phyloP scores from a whole-genome alignment of 495 filamentous ascomycete species.

The Filosporella fistucella region DNA sequence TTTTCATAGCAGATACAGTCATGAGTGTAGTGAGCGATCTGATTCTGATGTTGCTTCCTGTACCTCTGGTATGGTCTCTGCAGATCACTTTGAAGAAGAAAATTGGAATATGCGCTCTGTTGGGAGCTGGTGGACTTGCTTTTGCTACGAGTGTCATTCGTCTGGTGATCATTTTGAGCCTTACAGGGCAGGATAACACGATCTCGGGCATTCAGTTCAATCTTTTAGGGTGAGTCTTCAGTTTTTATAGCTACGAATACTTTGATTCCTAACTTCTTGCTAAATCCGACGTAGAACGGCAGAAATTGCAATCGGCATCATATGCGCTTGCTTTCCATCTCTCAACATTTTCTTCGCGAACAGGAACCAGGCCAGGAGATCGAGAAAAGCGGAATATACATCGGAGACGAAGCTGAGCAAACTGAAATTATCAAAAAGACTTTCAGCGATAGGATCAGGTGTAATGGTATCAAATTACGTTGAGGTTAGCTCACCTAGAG shows the following conservation, averaged over 20 bases:
- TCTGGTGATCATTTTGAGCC: too few relatives aligned
- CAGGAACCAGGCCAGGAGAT: too few relatives aligned
- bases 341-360: neutral
- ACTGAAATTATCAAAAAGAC: too few relatives aligned
- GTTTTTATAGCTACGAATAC: too few relatives aligned
- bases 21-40: neutral
- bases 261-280: too few relatives aligned
- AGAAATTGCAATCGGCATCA: neutral
- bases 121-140: neutral
- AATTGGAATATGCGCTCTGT: neutral
- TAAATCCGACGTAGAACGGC: neutral
- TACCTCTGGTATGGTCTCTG: neutral
- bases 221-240: neutral
- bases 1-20: neutral
- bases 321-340: neutral
- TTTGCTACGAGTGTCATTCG: neutral
- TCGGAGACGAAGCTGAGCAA: too few relatives aligned
- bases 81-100: neutral
- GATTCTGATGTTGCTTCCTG: neutral
- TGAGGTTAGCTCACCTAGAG: too few relatives aligned
- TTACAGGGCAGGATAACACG: too few relatives aligned
- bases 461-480: too few relatives aligned
- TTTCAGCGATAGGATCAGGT: too few relatives aligned
- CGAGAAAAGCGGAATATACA: too few relatives aligned
- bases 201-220: too few relatives aligned